These are phyloP conservation scores for Aspergillus incahuasiensis DNA, from an alignment of 495 filamentous ascomycete species.

Conservation along the genomic window DNA sequence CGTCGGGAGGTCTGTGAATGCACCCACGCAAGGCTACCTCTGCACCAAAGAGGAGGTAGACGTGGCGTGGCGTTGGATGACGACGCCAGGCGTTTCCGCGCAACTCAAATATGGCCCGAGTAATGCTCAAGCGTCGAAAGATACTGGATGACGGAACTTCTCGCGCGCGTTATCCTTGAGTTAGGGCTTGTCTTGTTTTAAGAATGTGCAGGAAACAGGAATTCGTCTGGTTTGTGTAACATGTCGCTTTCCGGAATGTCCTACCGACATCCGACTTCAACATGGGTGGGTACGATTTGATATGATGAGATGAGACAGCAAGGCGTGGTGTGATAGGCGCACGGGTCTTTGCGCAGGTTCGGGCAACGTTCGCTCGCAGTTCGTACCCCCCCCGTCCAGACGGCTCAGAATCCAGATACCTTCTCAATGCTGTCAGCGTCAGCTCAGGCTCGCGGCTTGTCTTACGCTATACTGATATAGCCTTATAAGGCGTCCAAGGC, in stretches of 20 bases:
- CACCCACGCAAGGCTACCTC: neutral
- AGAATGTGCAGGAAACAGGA: neutral
- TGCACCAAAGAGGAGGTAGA: neutral
- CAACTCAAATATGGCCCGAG: neutral
- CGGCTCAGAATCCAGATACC: neutral
- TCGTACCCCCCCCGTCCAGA: neutral
- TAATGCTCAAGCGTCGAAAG: neutral
- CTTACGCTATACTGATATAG: neutral
- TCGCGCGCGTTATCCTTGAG: neutral
- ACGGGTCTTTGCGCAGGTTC: neutral
- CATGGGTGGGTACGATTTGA: neutral
- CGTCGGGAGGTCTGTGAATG: slow-evolving; percentile 47
- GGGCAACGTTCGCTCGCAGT: neutral
- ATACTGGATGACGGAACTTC: neutral
- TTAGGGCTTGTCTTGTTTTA: neutral
- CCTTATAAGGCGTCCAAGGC: neutral
- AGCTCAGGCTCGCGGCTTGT: neutral
- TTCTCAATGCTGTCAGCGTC: neutral
- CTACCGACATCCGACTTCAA: neutral
- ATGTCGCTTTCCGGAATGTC: slow-evolving; percentile 4
- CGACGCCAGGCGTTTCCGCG: neutral
- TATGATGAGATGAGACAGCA: neutral
- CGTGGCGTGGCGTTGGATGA: neutral
- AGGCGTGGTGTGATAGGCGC: neutral
- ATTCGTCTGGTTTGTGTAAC: slow-evolving; percentile 1